These are phyloP conservation scores for Scenedesmus sp. DNA, from an alignment of 163 green algal species.

Conservation along the genomic window DNA sequence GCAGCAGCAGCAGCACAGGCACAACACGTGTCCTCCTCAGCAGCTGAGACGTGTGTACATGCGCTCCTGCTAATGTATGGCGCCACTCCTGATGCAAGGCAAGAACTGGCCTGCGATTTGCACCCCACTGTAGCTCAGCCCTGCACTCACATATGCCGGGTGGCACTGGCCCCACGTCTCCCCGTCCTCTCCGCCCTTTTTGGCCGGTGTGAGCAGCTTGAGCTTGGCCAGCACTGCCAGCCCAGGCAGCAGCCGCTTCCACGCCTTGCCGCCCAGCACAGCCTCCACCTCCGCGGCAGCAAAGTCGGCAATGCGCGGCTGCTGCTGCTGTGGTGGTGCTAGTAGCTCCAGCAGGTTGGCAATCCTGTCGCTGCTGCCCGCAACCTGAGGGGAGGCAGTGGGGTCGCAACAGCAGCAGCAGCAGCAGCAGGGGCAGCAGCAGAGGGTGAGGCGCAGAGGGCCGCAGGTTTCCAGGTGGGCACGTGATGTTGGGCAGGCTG, in stretches of 20 bases:
- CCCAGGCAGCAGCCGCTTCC: constrained; percentile 18
- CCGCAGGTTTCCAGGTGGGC: too few species aligned
- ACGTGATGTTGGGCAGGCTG: too few species aligned
- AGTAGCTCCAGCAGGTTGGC: constrained; percentile 39
- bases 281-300: not conserved
- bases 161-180: constrained; percentile 21
- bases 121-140: not conserved
- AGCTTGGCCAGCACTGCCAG: constrained; percentile 24
- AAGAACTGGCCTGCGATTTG: not conserved
- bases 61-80: too few species aligned
- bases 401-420: not conserved
- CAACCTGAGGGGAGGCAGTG: constrained; percentile 15
- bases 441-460: too few species aligned
- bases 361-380: not conserved
- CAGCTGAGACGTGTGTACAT: not conserved
- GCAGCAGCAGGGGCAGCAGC: not conserved
- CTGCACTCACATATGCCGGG: not conserved
- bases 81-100: too few species aligned
- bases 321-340: not conserved
- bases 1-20: constrained; percentile 15
- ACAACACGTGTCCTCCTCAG: not conserved
- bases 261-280: constrained; percentile 16
- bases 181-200: not conserved
- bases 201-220: constrained; percentile 33
- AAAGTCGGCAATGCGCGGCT: constrained; percentile 6